These are phyloP conservation scores for Pisolithus marmoratus DNA, from an alignment of 768 basidiomycete genomes.

Conservation along the genomic window DNA sequence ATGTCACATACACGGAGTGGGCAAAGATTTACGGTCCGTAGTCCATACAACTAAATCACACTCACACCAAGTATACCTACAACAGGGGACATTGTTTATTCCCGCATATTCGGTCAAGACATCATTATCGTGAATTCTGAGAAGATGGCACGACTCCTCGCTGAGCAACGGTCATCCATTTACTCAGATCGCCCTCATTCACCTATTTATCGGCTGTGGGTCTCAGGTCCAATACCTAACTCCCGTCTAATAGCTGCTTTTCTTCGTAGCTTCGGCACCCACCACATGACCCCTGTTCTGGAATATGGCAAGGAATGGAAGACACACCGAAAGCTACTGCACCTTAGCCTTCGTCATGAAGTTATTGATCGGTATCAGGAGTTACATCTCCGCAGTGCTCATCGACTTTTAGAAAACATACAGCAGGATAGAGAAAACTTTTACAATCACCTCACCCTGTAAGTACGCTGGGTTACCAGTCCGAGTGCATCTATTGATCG, in stretches of 20 bases:
- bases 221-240: not conserved
- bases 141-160: slow-evolving; percentile 1
- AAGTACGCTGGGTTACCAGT: not conserved
- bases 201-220: not conserved
- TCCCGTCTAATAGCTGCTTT: too few relatives aligned
- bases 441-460: slow-evolving; percentile 2
- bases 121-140: slow-evolving; percentile 6
- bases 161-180: slow-evolving; percentile 4
- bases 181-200: not conserved
- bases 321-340: slow-evolving; percentile 10
- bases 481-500: too few relatives aligned
- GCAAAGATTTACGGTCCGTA: slow-evolving; percentile 4
- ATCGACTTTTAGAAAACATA: not conserved
- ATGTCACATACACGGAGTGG: too few relatives aligned
- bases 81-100: too few relatives aligned
- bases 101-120: not conserved
- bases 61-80: not conserved
- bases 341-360: slow-evolving; percentile 6
- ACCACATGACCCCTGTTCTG: slow-evolving; percentile 6
- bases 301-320: slow-evolving; percentile 13
- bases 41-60: not conserved
- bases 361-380: slow-evolving; percentile 4
- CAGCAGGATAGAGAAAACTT: not conserved
- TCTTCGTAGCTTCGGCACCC: slow-evolving; percentile 4
- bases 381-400: slow-evolving; percentile 1